These are phyloP conservation scores for Grammothele lineata DNA, from an alignment of 768 basidiomycete species.

Conservation along the genomic window DNA sequence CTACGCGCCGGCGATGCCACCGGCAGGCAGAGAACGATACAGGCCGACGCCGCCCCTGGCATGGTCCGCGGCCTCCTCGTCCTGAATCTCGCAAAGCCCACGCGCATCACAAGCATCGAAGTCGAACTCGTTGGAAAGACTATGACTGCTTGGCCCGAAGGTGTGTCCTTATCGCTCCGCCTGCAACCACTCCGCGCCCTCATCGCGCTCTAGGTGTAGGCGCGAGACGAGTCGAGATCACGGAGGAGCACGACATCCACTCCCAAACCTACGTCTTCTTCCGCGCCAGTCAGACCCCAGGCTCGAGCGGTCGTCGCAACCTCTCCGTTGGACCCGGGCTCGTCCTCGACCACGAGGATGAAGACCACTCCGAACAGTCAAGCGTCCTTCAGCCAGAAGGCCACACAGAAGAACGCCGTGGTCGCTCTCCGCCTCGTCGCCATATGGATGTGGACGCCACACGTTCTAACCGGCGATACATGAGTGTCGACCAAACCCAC, in stretches of 20 bases:
- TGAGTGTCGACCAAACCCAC: constrained; percentile 29
- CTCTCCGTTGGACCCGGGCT: constrained; percentile 49
- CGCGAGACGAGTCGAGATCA: constrained; percentile 67
- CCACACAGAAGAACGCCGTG: constrained; percentile 14
- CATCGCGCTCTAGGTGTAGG: constrained; percentile 47
- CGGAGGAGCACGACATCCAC: constrained; percentile 74
- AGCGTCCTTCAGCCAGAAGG: constrained; percentile 25
- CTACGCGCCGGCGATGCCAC: constrained; percentile 37
- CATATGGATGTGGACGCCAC: not conserved
- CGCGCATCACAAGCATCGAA: constrained; percentile 80
- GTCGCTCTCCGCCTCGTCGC: constrained; percentile 17
- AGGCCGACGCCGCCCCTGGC: constrained; percentile 42
- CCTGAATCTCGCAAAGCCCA: constrained; percentile 67
- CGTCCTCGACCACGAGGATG: constrained; percentile 34
- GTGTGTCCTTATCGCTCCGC: constrained; percentile 36
- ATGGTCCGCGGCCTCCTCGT: constrained; percentile 64
- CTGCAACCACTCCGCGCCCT: not conserved
- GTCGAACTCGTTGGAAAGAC: constrained; percentile 73
- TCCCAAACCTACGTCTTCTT: constrained; percentile 72
- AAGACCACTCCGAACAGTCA: constrained; percentile 32
- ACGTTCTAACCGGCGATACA: constrained; percentile 18
- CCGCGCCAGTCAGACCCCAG: constrained; percentile 44
- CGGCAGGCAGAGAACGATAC: constrained; percentile 26
- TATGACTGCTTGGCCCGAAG: constrained; percentile 80
- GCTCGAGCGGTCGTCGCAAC: constrained; percentile 40